A percentile compares a stretch with the other conserved stretches of the same genome.
phyloP scores from a whole-genome alignment of 2,329 filamentous ascomycete genomes.

The Clonostachys sp. region DNA sequence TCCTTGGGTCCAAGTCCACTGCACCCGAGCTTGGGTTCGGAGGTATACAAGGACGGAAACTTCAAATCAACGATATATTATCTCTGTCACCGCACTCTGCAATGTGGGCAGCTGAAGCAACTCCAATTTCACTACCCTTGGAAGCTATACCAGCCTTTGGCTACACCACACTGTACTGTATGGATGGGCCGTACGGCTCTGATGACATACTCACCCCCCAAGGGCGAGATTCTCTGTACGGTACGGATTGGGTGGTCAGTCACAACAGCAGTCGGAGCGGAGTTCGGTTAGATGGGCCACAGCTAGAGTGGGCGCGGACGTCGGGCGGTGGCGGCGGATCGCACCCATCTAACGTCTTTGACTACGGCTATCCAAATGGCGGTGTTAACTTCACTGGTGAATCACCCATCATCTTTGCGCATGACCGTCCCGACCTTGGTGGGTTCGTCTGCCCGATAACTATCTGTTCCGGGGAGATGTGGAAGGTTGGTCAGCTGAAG shows the following conservation, averaged over 20 bases:
- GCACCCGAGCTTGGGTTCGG: slow-evolving; percentile 52
- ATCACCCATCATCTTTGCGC: slow-evolving; percentile 53
- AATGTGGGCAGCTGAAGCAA: no score
- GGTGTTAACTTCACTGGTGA: slow-evolving; percentile 59
- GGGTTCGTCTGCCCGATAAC: slow-evolving; percentile 54
- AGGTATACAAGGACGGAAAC: slow-evolving; percentile 52
- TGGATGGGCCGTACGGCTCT: slow-evolving; percentile 23
- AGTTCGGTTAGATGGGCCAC: slow-evolving; percentile 54
- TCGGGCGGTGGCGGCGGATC: slow-evolving; percentile 60
- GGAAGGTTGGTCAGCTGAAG: slow-evolving; percentile 58
- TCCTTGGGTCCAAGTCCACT: slow-evolving; percentile 56
- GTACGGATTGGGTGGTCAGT: slow-evolving; percentile 52
- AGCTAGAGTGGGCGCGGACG: slow-evolving; percentile 51
- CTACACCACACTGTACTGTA: slow-evolving; percentile 11
- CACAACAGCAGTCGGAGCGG: slow-evolving; percentile 58
- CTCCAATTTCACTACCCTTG: not conserved
- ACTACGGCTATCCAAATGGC: slow-evolving; percentile 28
- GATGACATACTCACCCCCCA: slow-evolving; percentile 27
- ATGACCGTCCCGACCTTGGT: slow-evolving; percentile 56
- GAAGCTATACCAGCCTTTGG: slow-evolving; percentile 2
- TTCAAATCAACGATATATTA: slow-evolving; percentile 49
- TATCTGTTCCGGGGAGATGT: slow-evolving; percentile 51
- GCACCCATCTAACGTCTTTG: slow-evolving; percentile 47
- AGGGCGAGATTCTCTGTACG: slow-evolving; percentile 53
- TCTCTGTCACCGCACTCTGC: slow-evolving; percentile 20